Evolutionary conservation across 2,329 filamentous ascomycete genomes (phyloP).

Genomic region (Davidsoniella eucalypti): DNA sequence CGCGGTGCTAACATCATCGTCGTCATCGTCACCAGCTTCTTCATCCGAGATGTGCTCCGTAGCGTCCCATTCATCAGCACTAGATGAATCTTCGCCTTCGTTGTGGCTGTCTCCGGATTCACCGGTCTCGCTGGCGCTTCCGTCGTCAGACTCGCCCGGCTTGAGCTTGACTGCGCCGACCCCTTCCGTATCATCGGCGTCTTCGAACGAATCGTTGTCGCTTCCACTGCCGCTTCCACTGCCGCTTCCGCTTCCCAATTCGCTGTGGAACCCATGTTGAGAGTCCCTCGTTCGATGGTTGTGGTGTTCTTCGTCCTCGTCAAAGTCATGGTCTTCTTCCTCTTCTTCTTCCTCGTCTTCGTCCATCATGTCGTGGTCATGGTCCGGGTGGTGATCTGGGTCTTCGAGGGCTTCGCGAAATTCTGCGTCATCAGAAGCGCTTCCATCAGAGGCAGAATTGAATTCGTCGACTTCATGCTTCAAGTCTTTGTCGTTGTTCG

Average conservation of each 20-base stretch:
- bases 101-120: slow-evolving; percentile 17
- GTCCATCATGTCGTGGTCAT: slow-evolving; percentile 16
- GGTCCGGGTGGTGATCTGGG: slow-evolving; percentile 12
- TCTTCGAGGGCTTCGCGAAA: slow-evolving; percentile 21
- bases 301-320: neutral
- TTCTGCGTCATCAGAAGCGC: slow-evolving; percentile 29
- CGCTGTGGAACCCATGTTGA: neutral
- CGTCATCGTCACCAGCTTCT: slow-evolving; percentile 38
- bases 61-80: slow-evolving; percentile 42
- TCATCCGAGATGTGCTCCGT: slow-evolving; percentile 37
- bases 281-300: neutral
- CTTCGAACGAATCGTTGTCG: slow-evolving; percentile 17
- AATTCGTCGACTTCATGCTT: slow-evolving; percentile 11
- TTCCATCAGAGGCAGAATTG: slow-evolving; percentile 25
- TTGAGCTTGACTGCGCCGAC: slow-evolving; percentile 7
- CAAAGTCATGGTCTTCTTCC: slow-evolving; percentile 9
- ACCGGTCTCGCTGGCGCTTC: slow-evolving; percentile 24
- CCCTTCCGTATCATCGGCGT: slow-evolving; percentile 5
- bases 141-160: slow-evolving; percentile 20
- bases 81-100: slow-evolving; percentile 33
- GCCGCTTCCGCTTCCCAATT: neutral
- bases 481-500: slow-evolving; percentile 15
- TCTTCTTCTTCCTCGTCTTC: slow-evolving; percentile 19
- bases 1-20: slow-evolving; percentile 38
- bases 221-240: slow-evolving; percentile 14